phyloP scores from a whole-genome alignment of 257 asterid species.

The Lycium ferocissimum region DNA sequence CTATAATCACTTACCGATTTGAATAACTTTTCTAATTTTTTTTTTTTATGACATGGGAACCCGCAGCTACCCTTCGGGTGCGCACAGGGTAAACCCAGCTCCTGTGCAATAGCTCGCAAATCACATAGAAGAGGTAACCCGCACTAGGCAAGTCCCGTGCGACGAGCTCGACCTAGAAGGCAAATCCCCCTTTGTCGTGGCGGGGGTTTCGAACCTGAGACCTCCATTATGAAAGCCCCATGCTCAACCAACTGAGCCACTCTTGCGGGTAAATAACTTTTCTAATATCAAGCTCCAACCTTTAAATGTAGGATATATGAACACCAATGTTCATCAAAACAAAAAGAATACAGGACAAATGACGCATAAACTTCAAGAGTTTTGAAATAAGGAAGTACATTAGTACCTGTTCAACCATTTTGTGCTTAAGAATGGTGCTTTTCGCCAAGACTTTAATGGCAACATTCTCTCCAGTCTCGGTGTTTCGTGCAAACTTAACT shows the following conservation, averaged over 20 bases:
- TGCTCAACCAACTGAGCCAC: no score
- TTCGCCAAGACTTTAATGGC: slow-evolving; percentile 90
- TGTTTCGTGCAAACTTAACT: slow-evolving; percentile 86
- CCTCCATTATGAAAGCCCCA: no score
- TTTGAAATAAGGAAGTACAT: not conserved
- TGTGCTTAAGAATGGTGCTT: slow-evolving; percentile 85
- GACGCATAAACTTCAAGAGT: not conserved
- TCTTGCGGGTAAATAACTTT: not conserved
- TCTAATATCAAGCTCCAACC: slow-evolving; percentile 12
- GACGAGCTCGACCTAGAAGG: no score
- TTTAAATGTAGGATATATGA: slow-evolving; percentile 1
- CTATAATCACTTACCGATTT: not conserved
- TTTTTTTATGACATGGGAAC: no score
- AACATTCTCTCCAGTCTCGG: slow-evolving; percentile 72
- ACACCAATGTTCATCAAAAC: not conserved
- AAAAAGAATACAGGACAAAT: not conserved
- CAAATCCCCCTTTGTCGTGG: no score
- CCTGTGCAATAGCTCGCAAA: no score
- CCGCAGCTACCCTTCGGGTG: no score
- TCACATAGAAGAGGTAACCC: no score
- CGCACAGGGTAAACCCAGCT: no score
- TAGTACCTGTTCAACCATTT: slow-evolving; percentile 88
- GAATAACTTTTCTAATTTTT: no score
- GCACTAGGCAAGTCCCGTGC: no score
- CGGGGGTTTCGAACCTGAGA: no score